Base-by-base conservation (phyloP, 2,329 filamentous ascomycete species). In the Aspergillus chevalieri region DNA sequence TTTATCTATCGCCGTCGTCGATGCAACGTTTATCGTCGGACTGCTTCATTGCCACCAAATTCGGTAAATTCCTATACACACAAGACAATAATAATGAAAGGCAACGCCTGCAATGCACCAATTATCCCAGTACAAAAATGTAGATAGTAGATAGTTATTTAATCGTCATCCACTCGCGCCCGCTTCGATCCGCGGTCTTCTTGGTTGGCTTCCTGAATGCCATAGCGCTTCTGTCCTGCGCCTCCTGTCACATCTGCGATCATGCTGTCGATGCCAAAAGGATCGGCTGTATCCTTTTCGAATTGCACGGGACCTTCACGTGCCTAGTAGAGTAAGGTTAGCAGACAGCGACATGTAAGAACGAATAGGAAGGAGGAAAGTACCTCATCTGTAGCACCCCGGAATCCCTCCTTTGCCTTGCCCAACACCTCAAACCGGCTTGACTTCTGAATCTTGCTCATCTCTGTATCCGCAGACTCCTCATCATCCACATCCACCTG, bases 281-380 rank as follows among this genome's bases (percentile, higher is more conserved):
- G 90, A 70, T 97, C 92, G 15, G 80, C 77, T 38, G 68, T 80
- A 47, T 96, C 92, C 71, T 92, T 95, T 70, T 97, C 92, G 62
- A 98, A 98, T 68, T 95, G 88, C 24, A 98, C 93, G 0, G 93
- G 93, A 4, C 93, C 93, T 61, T 94, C 88, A 49, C 91, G 82
- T 53, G 82, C 83, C 82, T 87, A 59, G 47, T 39, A 15, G 21
- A 19, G 22, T 30, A 5, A 22, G 46, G 46, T 46, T 28, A 42
- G 33, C 49, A 26, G 34, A 4, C 26, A 30, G 17, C 2, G 17
- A 21, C 10, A 36, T 42, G n/a, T 22, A 21, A 17, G 24, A 26
- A 30, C 10, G 9, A 44, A 22, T 14, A 17, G 15, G 9, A 26
- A 15, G n/a, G 39, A 50, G 43, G 14, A 36, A 36, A 24, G 17